phyloP scores from a whole-genome alignment of 108 stramenopile species.

The Nannochloropsis oceanica region DNA sequence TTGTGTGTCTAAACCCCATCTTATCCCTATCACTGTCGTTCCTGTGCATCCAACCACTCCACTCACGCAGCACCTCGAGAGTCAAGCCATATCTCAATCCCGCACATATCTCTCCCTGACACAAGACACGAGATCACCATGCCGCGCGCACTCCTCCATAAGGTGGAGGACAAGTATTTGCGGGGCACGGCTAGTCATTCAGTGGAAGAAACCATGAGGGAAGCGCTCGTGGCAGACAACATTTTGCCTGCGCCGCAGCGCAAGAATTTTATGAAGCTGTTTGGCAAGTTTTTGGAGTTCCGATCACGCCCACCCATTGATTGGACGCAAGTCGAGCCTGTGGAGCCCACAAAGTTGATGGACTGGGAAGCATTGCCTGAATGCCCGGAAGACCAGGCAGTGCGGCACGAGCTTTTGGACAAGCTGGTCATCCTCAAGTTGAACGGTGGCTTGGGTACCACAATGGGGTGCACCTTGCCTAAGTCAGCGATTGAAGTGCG shows the following conservation, averaged over 20 bases:
- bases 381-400: constrained; percentile 27
- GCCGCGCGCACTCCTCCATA: neutral
- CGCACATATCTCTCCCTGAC: no score
- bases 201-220: constrained; percentile 34
- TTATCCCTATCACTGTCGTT: no score
- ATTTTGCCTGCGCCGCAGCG: constrained; percentile 32
- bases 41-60: no score
- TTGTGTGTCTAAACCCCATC: no score
- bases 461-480: constrained; percentile 67
- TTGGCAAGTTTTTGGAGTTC: constrained; percentile 31
- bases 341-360: constrained; percentile 4
- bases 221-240: constrained; percentile 31
- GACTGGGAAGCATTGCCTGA: constrained; percentile 23
- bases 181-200: neutral
- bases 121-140: neutral
- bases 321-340: constrained; percentile 7
- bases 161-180: neutral
- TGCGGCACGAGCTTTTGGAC: constrained; percentile 54
- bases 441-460: constrained; percentile 98
- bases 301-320: constrained; percentile 9
- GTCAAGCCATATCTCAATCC: no score
- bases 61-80: no score
- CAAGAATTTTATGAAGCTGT: constrained; percentile 32
- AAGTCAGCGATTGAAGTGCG: constrained; percentile 40
- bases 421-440: constrained; percentile 94